A percentile compares a stretch with the other conserved stretches of the same genome.
Conservation (phyloP, 139 green algal species). For the Volvox reticuliferus region DNA sequence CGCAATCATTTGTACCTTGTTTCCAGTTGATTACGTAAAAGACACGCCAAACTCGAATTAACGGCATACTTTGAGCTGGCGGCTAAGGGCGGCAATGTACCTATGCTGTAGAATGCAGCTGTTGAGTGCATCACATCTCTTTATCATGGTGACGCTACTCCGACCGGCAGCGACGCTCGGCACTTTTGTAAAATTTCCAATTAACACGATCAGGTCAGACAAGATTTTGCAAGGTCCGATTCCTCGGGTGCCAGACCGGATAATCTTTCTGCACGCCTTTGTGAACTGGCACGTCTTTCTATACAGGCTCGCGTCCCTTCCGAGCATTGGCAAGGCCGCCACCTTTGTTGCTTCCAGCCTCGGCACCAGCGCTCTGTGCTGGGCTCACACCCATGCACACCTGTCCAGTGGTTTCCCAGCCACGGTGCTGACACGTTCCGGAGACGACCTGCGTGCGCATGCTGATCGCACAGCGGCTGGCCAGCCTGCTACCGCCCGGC, state of each 20-base stretch:
- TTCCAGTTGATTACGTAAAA: too few species aligned
- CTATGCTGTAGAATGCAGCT: too few species aligned
- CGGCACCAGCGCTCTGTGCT: not conserved
- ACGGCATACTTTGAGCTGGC: too few species aligned
- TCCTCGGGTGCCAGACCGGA: not conserved
- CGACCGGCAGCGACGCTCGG: not conserved
- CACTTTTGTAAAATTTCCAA: not conserved
- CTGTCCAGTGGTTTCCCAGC: not conserved
- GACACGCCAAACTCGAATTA: too few species aligned
- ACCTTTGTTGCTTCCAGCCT: not conserved
- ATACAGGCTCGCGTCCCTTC: not conserved
- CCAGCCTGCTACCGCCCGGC: not conserved
- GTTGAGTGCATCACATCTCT: too few species aligned
- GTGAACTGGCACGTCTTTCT: not conserved
- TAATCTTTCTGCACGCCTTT: not conserved
- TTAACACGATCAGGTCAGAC: not conserved
- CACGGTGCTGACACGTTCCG: not conserved
- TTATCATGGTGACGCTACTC: too few species aligned
- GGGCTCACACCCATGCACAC: not conserved
- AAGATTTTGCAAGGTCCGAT: not conserved
- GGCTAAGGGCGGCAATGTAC: too few species aligned
- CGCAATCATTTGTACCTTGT: too few species aligned
- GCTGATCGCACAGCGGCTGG: not conserved
- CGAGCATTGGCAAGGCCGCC: not conserved
- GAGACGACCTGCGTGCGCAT: not conserved